These are phyloP conservation scores for Quercus aquifolioides DNA, from an alignment of 306 rosid genomes.

Conservation along the genomic window DNA sequence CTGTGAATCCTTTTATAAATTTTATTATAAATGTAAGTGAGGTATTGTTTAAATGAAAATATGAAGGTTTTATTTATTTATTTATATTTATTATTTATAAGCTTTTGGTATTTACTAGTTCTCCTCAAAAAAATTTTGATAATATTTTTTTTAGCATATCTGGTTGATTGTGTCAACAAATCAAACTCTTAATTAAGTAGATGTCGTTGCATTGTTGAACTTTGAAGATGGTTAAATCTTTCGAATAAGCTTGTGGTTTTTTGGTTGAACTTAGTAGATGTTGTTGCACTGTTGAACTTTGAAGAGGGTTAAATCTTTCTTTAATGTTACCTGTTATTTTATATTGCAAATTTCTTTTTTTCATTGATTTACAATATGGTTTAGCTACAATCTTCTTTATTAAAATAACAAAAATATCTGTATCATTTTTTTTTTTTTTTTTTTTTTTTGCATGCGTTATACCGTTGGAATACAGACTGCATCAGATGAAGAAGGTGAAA, in stretches of 20 bases:
- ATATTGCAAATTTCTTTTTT: background rate
- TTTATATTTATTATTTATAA: background rate
- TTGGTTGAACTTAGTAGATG: background rate
- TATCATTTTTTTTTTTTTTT: background rate
- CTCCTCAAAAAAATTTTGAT: background rate
- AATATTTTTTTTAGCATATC: background rate
- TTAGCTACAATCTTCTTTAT: slow-evolving; percentile 7
- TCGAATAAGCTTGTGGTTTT: background rate
- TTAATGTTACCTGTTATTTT: background rate
- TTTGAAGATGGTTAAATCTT: background rate
- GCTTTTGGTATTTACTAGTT: background rate
- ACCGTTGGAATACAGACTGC: slow-evolving; percentile 53
- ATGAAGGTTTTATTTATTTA: background rate
- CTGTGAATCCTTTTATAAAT: slow-evolving; percentile 74
- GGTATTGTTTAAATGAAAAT: background rate
- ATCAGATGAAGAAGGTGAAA: slow-evolving; percentile 65
- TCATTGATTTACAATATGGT: background rate
- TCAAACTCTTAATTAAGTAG: background rate
- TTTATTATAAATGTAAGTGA: slow-evolving; percentile 62
- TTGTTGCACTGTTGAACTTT: background rate
- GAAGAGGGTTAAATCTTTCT: background rate
- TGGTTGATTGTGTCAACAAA: background rate
- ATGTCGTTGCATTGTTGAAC: background rate
- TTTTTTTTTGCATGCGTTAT: slow-evolving; percentile 1
- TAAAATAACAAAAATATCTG: background rate